Base-by-base conservation (phyloP, 2,329 filamentous ascomycete genomes). In the Fusarium falciforme region DNA sequence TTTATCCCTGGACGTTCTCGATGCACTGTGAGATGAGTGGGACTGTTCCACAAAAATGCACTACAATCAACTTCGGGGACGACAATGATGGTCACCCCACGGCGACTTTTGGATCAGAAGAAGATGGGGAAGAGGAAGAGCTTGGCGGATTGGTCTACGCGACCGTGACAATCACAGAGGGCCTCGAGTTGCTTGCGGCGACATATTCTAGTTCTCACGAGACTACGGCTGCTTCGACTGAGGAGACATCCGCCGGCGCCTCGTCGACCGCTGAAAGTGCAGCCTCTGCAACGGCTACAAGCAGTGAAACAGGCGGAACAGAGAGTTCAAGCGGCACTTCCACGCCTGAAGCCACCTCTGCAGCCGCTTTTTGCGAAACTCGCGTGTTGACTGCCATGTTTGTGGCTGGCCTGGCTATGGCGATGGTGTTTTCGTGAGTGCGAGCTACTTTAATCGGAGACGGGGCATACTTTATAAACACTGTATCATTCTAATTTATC, bases 141-240 rank as follows among this genome's bases (percentile, higher is more conserved):
- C n/a, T 10, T 40, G 6, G 6, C 16, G 58, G 5, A 11, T 61
- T 68, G 11, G 10, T 12, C 10, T 69, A 65, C 20, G 29, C 22
- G 14, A n/a, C 42, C 16, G 52, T 71, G 10, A 68, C 62, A 17
- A 71, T 71, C 44, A 71, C 68, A 6, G 52, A 52, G 8, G 68
- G 68, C 12, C 36, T 60, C 20, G 68, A 66, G 22, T 36, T 66
- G 1, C 68, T 71, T 22, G n/a, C 52, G 11, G n/a, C 47, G n/a
- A 61, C 67, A 7, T 20, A 40, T 31, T 49, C 61, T 1, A 35
- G 27, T 40, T 63, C 58, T 14, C 31, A 17, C 3, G 40, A 55
- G 40, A 29, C 66, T 9, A 31, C 42, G 6, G 22, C 33, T 29
- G 17, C 27, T 31, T 52, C 16, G 5, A 68, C 44, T 7, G 16